A percentile compares a stretch with the other conserved stretches of the same genome.
Evolutionary conservation across 345 rosid genomes (phyloP).

Genomic region (Linum lewisii): DNA sequence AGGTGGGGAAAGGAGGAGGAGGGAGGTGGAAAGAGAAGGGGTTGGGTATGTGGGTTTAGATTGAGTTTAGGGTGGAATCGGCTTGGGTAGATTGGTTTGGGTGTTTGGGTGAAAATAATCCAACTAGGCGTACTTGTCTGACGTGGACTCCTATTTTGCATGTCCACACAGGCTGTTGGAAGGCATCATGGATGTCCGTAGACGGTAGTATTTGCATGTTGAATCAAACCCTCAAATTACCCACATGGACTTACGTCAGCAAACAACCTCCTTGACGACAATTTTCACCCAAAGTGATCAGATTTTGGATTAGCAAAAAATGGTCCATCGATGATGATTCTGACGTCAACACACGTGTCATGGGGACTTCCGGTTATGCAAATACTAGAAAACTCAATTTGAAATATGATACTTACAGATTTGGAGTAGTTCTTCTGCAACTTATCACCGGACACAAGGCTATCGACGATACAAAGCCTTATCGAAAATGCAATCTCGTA

Average conservation of each 20-base stretch:
- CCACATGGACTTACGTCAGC: slow-evolving; percentile 92
- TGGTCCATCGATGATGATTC: slow-evolving; percentile 99
- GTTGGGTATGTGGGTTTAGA: too few relatives aligned
- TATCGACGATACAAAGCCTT: slow-evolving; percentile 65
- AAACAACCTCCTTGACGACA: slow-evolving; percentile 88
- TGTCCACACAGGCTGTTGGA: too few relatives aligned
- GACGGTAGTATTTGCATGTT: slow-evolving; percentile 92
- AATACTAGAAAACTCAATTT: slow-evolving; percentile 89
- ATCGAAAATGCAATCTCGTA: slow-evolving; percentile 88
- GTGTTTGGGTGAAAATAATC: too few relatives aligned
- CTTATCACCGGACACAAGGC: slow-evolving; percentile 97
- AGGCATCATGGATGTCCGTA: too few relatives aligned
- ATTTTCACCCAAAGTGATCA: slow-evolving; percentile 82
- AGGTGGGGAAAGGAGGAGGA: too few relatives aligned
- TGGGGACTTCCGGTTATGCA: slow-evolving; percentile 99
- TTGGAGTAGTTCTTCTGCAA: slow-evolving; percentile 95
- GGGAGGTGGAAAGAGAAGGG: too few relatives aligned
- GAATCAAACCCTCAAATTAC: slow-evolving; percentile 95
- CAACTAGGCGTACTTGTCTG: too few relatives aligned
- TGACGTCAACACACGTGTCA: slow-evolving; percentile 92
- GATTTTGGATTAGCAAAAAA: slow-evolving; percentile 95
- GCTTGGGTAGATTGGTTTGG: too few relatives aligned
- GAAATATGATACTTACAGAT: slow-evolving; percentile 97
- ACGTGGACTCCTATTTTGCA: too few relatives aligned
- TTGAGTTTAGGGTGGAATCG: too few relatives aligned